Percentiles rank a stretch among this genome's conserved stretches.
Evolutionary conservation across 495 filamentous ascomycete genomes (phyloP).

Genomic region (Neurospora sp.): DNA sequence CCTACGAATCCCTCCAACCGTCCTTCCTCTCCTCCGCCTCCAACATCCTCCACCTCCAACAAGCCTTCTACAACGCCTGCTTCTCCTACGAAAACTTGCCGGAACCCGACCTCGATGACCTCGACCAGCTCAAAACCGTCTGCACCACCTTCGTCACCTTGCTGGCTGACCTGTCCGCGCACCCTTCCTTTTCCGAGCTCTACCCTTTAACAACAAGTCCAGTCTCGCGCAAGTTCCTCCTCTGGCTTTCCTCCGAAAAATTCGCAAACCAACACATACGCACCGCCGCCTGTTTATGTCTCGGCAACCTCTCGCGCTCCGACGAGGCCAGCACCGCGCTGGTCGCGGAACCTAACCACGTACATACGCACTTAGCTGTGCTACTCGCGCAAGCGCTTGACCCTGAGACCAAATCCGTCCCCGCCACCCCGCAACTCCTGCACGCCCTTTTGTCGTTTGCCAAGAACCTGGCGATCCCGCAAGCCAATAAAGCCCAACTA

Average conservation of each 20-base stretch:
- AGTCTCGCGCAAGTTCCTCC: constrained; percentile 31
- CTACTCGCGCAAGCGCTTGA: constrained; percentile 32
- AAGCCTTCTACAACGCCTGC: constrained; percentile 21
- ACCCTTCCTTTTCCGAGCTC: constrained; percentile 38
- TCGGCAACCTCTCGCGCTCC: constrained; percentile 69
- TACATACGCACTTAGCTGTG: constrained; percentile 46
- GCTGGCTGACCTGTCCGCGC: constrained; percentile 54
- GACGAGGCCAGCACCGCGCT: constrained; percentile 52
- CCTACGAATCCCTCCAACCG: constrained; percentile 32
- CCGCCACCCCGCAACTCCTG: constrained; percentile 39
- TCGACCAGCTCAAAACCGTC: constrained; percentile 41
- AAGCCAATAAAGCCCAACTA: constrained; percentile 48
- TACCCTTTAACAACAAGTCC: constrained; percentile 3
- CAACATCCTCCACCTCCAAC: constrained; percentile 18
- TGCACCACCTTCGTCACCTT: constrained; percentile 45
- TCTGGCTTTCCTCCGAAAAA: constrained; percentile 28
- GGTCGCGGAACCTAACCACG: constrained; percentile 28
- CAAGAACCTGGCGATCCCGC: constrained; percentile 67
- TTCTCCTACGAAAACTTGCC: constrained; percentile 13
- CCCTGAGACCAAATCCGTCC: neutral
- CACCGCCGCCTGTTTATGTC: constrained; percentile 62
- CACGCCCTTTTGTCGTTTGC: constrained; percentile 64
- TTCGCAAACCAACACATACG: constrained; percentile 38
- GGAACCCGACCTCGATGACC: constrained; percentile 34
- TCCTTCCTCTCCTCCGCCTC: constrained; percentile 28